Evolutionary conservation across 768 basidiomycete genomes (phyloP).

Genomic region (Coprinellus aureogranulatus): DNA sequence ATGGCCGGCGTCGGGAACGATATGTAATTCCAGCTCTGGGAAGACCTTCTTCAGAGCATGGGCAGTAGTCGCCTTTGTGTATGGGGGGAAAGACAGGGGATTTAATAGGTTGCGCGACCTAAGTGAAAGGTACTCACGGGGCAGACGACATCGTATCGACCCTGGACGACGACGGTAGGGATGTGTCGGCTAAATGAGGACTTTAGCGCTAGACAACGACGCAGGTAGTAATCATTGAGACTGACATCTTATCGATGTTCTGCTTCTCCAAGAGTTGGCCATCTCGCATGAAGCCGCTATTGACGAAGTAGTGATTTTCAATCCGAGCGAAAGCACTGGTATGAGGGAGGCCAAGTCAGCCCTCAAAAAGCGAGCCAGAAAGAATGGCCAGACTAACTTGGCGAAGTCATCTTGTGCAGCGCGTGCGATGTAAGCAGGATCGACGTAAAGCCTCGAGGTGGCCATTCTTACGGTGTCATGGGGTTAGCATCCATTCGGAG

Average conservation of each 20-base stretch:
- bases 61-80: constrained; percentile 67
- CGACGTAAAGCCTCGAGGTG: constrained; percentile 72
- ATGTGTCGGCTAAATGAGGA: constrained; percentile 75
- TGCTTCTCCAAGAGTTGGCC: constrained; percentile 83
- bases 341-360: background rate
- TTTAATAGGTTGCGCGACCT: too few species aligned
- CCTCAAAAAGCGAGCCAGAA: constrained; percentile 6
- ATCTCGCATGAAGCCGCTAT: constrained; percentile 82
- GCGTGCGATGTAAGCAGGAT: constrained; percentile 62
- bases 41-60: constrained; percentile 79
- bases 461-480: constrained; percentile 58
- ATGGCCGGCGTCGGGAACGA: constrained; percentile 87
- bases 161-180: constrained; percentile 78
- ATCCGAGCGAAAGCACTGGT: constrained; percentile 87
- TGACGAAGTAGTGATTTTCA: constrained; percentile 90
- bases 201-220: background rate
- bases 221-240: background rate
- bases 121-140: constrained; percentile 47
- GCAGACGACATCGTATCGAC: constrained; percentile 87
- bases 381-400: constrained; percentile 44
- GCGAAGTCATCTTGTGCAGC: constrained; percentile 76
- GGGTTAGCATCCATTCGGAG: background rate
- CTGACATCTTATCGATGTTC: constrained; percentile 85
- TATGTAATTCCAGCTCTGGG: constrained; percentile 72
- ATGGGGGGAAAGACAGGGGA: background rate